phyloP scores from a whole-genome alignment of 306 rosid genomes.

The Vigna trinervia region DNA sequence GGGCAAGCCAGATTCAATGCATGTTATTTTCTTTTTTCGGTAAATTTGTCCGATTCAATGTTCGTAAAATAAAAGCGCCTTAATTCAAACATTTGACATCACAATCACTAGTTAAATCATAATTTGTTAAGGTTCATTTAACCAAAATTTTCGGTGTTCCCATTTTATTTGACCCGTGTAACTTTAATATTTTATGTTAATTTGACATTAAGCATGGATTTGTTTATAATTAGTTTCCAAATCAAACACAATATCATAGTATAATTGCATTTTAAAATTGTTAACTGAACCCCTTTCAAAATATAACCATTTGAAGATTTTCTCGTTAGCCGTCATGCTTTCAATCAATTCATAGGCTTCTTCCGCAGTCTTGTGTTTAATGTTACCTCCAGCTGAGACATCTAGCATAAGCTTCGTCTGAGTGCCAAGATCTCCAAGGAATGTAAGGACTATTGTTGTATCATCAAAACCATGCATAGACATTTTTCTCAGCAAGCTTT shows the following conservation, averaged over 20 bases:
- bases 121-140: conserved; percentile 11
- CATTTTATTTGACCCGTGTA: not conserved
- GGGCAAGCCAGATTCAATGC: conserved; percentile 36
- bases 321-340: too few relatives aligned
- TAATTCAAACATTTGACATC: conserved; percentile 15
- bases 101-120: not conserved
- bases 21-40: not conserved
- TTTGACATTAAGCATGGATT: not conserved
- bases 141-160: not conserved
- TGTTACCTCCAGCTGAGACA: too few relatives aligned
- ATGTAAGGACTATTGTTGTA: too few relatives aligned
- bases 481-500: too few relatives aligned
- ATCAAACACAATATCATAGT: not conserved
- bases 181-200: not conserved
- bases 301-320: not conserved
- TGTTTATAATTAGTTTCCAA: not conserved
- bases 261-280: not conserved
- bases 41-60: conserved; percentile 40
- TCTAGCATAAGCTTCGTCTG: too few relatives aligned
- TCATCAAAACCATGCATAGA: too few relatives aligned
- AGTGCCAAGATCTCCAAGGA: too few relatives aligned
- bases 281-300: too few relatives aligned
- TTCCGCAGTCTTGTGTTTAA: too few relatives aligned
- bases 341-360: too few relatives aligned
- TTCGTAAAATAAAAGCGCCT: not conserved